A percentile compares a stretch with the other conserved stretches of the same genome.
These are phyloP conservation scores for Eucommia ulmoides DNA, from an alignment of 257 asterid species.

Conservation along the genomic window DNA sequence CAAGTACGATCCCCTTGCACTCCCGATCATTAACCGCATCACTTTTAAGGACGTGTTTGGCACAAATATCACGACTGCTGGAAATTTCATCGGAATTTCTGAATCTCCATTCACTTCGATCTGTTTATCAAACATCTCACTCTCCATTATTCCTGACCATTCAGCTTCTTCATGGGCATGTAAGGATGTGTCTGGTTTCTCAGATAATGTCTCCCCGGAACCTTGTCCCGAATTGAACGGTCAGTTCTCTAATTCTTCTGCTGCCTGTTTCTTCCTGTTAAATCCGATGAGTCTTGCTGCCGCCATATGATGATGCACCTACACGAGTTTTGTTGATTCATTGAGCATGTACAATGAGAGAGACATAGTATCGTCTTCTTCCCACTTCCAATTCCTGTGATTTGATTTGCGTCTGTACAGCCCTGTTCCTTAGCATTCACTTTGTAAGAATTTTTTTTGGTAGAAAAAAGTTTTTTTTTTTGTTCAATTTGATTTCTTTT, in stretches of 20 bases:
- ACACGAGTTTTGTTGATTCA: slow-evolving; percentile 14
- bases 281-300: slow-evolving; percentile 26
- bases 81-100: slow-evolving; percentile 49
- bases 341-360: slow-evolving; percentile 24
- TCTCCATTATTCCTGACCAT: slow-evolving; percentile 25
- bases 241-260: slow-evolving; percentile 15
- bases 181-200: slow-evolving; percentile 39
- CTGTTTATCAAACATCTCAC: slow-evolving; percentile 49
- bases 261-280: slow-evolving; percentile 19
- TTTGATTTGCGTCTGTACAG: slow-evolving; percentile 55
- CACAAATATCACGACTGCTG: slow-evolving; percentile 47
- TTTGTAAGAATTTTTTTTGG: slow-evolving; percentile 98
- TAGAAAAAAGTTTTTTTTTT: slow-evolving; percentile 31
- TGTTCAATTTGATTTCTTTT: slow-evolving; percentile 15
- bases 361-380: not conserved
- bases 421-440: slow-evolving; percentile 51
- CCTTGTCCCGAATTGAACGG: slow-evolving; percentile 52
- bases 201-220: slow-evolving; percentile 45
- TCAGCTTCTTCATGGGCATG: slow-evolving; percentile 44
- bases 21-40: slow-evolving; percentile 50
- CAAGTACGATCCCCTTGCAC: slow-evolving; percentile 48
- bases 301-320: slow-evolving; percentile 18
- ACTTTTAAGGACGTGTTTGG: slow-evolving; percentile 52
- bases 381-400: slow-evolving; percentile 19
- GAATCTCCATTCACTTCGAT: slow-evolving; percentile 80